A percentile compares a stretch with the other conserved stretches of the same genome.
These are phyloP conservation scores for Priceomyces carsonii DNA, from an alignment of 805 yeast genomes.

Conservation along the genomic window DNA sequence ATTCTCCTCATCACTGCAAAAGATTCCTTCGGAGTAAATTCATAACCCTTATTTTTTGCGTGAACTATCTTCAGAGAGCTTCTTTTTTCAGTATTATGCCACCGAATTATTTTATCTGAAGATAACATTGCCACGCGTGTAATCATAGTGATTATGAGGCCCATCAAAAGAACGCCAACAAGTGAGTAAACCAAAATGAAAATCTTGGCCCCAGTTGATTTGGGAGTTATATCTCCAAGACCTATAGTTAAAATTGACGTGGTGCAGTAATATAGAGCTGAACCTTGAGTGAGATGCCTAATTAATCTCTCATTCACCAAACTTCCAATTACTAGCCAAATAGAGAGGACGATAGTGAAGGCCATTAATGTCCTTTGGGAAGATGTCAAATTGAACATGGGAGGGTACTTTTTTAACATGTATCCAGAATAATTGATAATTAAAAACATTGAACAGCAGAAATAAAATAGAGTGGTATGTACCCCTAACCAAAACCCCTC, in stretches of 20 bases:
- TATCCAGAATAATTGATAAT: constrained; percentile 65
- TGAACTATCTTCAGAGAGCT: constrained; percentile 31
- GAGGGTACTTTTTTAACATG: constrained; percentile 56
- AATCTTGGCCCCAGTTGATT: constrained; percentile 52
- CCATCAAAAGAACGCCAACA: constrained; percentile 70
- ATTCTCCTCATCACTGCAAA: constrained; percentile 59
- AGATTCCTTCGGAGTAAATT: constrained; percentile 43
- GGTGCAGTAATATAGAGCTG: constrained; percentile 70
- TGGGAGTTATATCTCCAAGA: constrained; percentile 70
- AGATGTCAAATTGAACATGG: constrained; percentile 63
- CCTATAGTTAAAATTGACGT: constrained; percentile 82
- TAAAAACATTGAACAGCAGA: constrained; percentile 53
- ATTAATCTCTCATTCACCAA: constrained; percentile 40
- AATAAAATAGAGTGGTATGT: constrained; percentile 63
- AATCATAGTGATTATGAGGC: constrained; percentile 70
- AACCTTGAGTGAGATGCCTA: constrained; percentile 48
- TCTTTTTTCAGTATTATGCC: constrained; percentile 60
- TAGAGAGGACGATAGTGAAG: constrained; percentile 61
- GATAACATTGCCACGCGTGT: constrained; percentile 63
- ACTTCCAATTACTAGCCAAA: constrained; percentile 76
- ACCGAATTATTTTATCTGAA: constrained; percentile 60
- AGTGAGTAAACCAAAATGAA: constrained; percentile 64
- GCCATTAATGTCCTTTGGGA: constrained; percentile 75
- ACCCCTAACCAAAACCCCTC: constrained; percentile 83
- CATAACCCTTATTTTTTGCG: constrained; percentile 13